Percentiles rank a stretch among this genome's conserved stretches.
These are phyloP conservation scores for Lodderomyces pseudojiufengensis DNA, from an alignment of 1,139 yeast genomes.

Conservation along the genomic window DNA sequence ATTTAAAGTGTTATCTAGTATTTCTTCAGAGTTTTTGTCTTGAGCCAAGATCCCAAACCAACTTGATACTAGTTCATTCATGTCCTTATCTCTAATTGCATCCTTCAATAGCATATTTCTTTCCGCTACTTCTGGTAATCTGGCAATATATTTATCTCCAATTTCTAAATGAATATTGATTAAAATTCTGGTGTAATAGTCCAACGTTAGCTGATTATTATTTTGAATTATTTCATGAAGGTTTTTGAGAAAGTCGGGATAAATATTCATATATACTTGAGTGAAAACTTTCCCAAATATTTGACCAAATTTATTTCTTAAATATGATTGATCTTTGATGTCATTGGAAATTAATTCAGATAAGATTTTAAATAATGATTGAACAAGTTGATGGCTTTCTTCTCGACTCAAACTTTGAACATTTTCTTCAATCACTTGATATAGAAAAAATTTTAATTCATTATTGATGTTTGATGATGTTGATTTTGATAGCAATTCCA, in stretches of 20 bases:
- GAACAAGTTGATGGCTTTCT: conserved; percentile 45
- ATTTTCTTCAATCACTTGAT: conserved; percentile 75
- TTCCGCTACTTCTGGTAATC: conserved; percentile 59
- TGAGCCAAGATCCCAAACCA: conserved; percentile 62
- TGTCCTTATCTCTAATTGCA: conserved; percentile 71
- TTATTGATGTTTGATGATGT: conserved; percentile 32
- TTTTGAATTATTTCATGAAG: conserved; percentile 26
- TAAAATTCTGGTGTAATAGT: conserved; percentile 72
- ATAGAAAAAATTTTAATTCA: conserved; percentile 67
- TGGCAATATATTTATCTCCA: conserved; percentile 81
- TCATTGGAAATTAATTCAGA: conserved; percentile 26
- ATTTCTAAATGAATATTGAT: conserved; percentile 82
- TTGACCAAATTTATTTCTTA: conserved; percentile 78
- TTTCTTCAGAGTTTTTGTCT: conserved; percentile 31
- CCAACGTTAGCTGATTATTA: conserved; percentile 49
- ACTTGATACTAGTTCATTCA: conserved; percentile 58
- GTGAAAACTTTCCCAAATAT: conserved; percentile 70
- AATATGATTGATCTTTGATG: conserved; percentile 52
- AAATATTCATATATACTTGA: conserved; percentile 55
- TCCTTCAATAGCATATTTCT: conserved; percentile 77
- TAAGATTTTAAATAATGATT: conserved; percentile 37
- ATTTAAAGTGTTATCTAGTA: conserved; percentile 56
- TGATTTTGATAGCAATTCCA: conserved; percentile 49
- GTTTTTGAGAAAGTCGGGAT: conserved; percentile 70
- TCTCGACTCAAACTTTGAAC: conserved; percentile 46